phyloP scores from a whole-genome alignment of 176 grass and related monocot species.

The Ensete ventricosum region DNA sequence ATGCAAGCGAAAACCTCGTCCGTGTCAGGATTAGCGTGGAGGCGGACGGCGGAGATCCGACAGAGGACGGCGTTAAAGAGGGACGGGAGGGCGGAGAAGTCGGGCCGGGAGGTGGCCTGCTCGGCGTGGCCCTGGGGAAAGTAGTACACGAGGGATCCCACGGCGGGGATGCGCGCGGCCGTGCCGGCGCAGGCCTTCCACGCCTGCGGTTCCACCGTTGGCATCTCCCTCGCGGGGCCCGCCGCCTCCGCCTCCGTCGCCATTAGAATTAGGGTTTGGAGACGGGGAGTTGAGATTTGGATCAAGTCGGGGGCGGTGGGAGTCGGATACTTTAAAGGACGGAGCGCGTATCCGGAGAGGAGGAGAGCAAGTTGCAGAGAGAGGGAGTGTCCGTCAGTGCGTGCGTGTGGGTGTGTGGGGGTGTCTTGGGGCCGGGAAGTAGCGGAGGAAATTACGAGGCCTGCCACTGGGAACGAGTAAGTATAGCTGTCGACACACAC shows the following conservation, averaged over 20 bases:
- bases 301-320: too few relatives aligned
- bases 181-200: constrained; percentile 55
- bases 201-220: constrained; percentile 15
- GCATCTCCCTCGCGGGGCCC: background rate
- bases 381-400: too few relatives aligned
- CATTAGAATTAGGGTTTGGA: constrained; percentile 23
- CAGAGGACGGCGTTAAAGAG: constrained; percentile 11
- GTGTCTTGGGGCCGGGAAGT: too few relatives aligned
- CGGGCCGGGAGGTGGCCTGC: constrained; percentile 28
- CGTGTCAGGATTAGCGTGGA: constrained; percentile 32
- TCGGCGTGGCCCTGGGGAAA: constrained; percentile 67
- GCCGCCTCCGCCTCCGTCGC: background rate
- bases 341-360: too few relatives aligned
- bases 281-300: background rate
- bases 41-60: constrained; percentile 26
- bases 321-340: background rate
- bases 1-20: constrained; percentile 48
- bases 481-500: too few relatives aligned
- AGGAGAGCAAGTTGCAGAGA: too few relatives aligned
- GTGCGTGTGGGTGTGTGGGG: too few relatives aligned
- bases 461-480: too few relatives aligned
- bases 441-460: too few relatives aligned
- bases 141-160: constrained; percentile 57
- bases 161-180: constrained; percentile 32
- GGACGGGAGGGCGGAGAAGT: constrained; percentile 13